These are phyloP conservation scores for Termitomyces titanicus DNA, from an alignment of 768 basidiomycete genomes.

Conservation along the genomic window DNA sequence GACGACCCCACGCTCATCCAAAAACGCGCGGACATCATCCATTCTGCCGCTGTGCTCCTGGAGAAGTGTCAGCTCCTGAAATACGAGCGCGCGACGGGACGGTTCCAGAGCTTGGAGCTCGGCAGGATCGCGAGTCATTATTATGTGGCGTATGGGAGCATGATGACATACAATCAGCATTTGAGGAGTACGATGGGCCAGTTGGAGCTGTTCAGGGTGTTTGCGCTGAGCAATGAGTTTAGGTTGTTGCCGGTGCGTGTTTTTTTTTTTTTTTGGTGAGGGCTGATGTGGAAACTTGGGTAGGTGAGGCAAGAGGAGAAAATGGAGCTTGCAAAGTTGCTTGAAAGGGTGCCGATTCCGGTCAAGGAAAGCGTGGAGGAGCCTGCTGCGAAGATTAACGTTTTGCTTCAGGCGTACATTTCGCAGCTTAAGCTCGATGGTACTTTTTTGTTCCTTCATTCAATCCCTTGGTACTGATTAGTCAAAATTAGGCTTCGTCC, in stretches of 20 bases:
- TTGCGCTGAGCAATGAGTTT: slow-evolving; percentile 94
- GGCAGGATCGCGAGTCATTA: slow-evolving; percentile 94
- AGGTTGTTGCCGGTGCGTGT: slow-evolving; percentile 80
- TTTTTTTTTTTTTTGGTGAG: slow-evolving; percentile 12
- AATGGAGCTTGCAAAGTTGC: slow-evolving; percentile 81
- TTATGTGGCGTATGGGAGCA: slow-evolving; percentile 92
- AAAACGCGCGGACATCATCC: slow-evolving; percentile 91
- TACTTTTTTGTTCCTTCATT: slow-evolving; percentile 14
- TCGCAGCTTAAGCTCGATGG: slow-evolving; percentile 92
- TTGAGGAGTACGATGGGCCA: slow-evolving; percentile 81
- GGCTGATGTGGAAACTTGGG: slow-evolving; percentile 15
- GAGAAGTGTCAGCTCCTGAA: slow-evolving; percentile 95
- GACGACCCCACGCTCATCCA: slow-evolving; percentile 82
- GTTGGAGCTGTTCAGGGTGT: slow-evolving; percentile 92
- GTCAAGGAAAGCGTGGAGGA: slow-evolving; percentile 97
- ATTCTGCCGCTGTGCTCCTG: slow-evolving; percentile 88
- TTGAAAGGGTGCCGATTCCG: slow-evolving; percentile 95
- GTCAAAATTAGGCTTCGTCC: slow-evolving; percentile 57
- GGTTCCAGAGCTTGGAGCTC: slow-evolving; percentile 90
- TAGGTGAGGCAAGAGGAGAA: slow-evolving; percentile 49
- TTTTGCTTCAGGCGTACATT: slow-evolving; percentile 91
- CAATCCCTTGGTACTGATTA: background rate
- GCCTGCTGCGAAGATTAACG: slow-evolving; percentile 96
- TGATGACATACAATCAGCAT: slow-evolving; percentile 96
- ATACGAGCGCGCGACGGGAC: slow-evolving; percentile 84